Evolutionary conservation across 2,329 filamentous ascomycete species (phyloP).

Genomic region (Ophiostoma pallidulum): DNA sequence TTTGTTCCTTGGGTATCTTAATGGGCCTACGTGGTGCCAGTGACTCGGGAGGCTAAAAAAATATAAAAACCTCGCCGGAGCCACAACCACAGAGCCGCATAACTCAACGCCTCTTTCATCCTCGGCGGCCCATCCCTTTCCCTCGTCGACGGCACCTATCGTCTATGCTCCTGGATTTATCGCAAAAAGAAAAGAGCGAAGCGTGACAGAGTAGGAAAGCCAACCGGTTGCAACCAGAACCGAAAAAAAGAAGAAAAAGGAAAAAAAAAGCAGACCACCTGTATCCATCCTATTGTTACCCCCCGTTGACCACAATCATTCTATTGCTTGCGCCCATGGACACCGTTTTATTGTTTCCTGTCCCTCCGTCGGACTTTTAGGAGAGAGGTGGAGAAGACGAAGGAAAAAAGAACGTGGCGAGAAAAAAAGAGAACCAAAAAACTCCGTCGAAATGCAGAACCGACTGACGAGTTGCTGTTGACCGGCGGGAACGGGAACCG

Average conservation of each 20-base stretch:
- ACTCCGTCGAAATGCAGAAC: slow-evolving; percentile 6
- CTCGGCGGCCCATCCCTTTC: too few species aligned
- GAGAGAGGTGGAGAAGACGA: not conserved
- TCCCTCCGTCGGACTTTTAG: slow-evolving; percentile 4
- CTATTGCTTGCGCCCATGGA: slow-evolving; percentile 11
- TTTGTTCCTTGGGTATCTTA: slow-evolving; percentile 8
- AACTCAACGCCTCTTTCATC: too few species aligned
- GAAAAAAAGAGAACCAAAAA: not conserved
- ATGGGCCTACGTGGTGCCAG: too few species aligned
- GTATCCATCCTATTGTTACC: slow-evolving; percentile 6
- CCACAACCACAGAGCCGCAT: too few species aligned
- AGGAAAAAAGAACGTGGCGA: not conserved
- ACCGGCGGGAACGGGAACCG: too few species aligned
- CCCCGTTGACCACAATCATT: slow-evolving; percentile 9
- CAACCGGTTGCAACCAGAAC: too few species aligned
- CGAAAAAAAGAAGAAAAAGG: not conserved
- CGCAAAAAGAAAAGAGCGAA: slow-evolving; percentile 2
- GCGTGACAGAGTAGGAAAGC: not conserved
- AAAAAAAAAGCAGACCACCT: not conserved
- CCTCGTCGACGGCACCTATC: slow-evolving; percentile 8
- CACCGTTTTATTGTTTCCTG: not conserved
- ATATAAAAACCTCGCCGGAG: too few species aligned
- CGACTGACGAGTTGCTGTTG: too few species aligned
- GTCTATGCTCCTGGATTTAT: slow-evolving; percentile 9
- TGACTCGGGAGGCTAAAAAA: too few species aligned